Evolutionary conservation across 2,329 filamentous ascomycete species (phyloP).

Genomic region (Penicillium janthinellum): DNA sequence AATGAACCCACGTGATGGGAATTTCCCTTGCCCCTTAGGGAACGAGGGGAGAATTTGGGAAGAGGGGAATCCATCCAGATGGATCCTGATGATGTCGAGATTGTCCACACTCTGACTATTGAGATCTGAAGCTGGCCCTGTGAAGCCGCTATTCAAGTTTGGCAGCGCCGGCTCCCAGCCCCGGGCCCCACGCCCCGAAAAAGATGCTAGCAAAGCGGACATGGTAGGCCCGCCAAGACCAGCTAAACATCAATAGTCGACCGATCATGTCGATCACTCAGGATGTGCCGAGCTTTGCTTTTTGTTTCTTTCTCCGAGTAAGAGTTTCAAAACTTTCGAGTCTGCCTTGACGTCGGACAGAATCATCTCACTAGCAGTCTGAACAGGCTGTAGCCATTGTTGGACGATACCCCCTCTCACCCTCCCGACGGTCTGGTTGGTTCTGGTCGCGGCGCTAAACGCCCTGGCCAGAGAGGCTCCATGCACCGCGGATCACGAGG

Average conservation of each 20-base stretch:
- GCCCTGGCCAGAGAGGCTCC: conserved; percentile 21
- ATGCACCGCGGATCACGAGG: conserved; percentile 29
- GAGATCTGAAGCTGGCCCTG: conserved; percentile 20
- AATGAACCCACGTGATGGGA: neutral
- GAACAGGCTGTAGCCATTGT: conserved; percentile 12
- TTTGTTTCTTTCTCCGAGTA: conserved; percentile 11
- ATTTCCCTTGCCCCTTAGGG: too few species aligned
- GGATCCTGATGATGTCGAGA: neutral
- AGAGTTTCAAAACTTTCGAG: neutral
- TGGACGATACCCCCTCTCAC: conserved; percentile 12
- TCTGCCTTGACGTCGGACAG: neutral
- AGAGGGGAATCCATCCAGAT: neutral
- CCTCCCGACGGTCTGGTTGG: conserved; percentile 18
- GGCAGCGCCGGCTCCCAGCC: neutral
- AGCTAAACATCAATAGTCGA: conserved; percentile 43
- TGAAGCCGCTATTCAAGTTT: neutral
- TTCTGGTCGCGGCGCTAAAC: conserved; percentile 26
- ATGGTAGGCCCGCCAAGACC: conserved; percentile 35
- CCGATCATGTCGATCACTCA: conserved; percentile 42
- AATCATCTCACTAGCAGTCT: neutral
- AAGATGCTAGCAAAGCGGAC: conserved; percentile 8
- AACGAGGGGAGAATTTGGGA: neutral
- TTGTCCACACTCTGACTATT: conserved; percentile 15
- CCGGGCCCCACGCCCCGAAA: neutral
- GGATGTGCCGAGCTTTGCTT: conserved; percentile 34